Evolutionary conservation across 768 basidiomycete genomes (phyloP).

Genomic region (Rhodotorula paludigena): DNA sequence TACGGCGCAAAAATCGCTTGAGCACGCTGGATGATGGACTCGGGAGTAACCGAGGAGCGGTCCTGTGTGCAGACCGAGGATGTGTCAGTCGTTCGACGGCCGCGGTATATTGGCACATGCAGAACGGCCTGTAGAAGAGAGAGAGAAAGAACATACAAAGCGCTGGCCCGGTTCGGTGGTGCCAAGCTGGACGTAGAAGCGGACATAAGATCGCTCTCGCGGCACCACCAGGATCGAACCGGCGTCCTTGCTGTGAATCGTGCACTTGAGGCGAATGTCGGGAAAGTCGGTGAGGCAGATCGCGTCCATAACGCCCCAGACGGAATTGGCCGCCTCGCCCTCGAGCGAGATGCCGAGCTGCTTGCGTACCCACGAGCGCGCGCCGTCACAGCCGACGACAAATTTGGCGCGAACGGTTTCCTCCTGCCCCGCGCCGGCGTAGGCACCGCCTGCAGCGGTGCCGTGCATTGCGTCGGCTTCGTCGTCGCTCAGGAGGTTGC

Average conservation of each 20-base stretch:
- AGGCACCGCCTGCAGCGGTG: not conserved
- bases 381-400: constrained; percentile 33
- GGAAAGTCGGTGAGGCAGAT: constrained; percentile 20
- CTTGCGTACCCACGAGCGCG: constrained; percentile 29
- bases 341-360: constrained; percentile 30
- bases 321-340: constrained; percentile 30
- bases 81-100: not conserved
- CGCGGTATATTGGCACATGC: not conserved
- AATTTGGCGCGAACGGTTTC: constrained; percentile 28
- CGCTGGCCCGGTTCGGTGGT: constrained; percentile 4
- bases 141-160: constrained; percentile 4
- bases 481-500: constrained; percentile 28
- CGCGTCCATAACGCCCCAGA: constrained; percentile 36
- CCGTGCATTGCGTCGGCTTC: constrained; percentile 17
- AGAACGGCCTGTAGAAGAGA: not conserved
- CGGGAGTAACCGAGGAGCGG: constrained; percentile 30
- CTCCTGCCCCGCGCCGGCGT: not conserved
- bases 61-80: not conserved
- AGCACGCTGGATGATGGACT: constrained; percentile 34
- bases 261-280: constrained; percentile 31
- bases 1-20: constrained; percentile 36
- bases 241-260: constrained; percentile 12
- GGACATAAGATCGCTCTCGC: constrained; percentile 25
- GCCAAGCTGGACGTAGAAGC: constrained; percentile 40
- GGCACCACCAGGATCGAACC: constrained; percentile 31